These are phyloP conservation scores for Croton laevigatus DNA, from an alignment of 441 rosid genomes.

Conservation along the genomic window DNA sequence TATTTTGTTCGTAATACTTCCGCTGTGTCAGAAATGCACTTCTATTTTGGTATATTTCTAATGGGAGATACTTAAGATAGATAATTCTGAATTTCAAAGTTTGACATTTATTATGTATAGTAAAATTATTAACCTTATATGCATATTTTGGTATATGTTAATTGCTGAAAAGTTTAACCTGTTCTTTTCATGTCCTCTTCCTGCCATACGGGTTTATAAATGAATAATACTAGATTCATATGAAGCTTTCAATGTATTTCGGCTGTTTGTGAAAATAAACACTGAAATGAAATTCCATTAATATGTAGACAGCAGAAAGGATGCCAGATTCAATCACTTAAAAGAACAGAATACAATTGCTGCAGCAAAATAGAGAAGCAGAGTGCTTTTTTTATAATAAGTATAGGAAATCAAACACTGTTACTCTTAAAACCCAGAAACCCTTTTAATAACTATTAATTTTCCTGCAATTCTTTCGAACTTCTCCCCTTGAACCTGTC, in stretches of 20 bases:
- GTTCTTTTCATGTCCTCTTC: too few species aligned
- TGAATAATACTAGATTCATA: neutral
- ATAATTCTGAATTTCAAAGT: too few species aligned
- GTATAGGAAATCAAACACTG: slow-evolving; percentile 11
- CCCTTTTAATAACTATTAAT: slow-evolving; percentile 41
- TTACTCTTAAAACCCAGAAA: neutral
- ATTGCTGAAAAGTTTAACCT: too few species aligned
- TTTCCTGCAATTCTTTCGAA: slow-evolving; percentile 76
- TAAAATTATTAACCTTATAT: too few species aligned
- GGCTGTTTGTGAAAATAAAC: neutral
- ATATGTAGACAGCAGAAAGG: neutral
- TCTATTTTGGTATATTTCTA: too few species aligned
- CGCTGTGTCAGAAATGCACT: too few species aligned
- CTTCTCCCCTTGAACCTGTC: slow-evolving; percentile 72
- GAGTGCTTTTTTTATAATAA: neutral
- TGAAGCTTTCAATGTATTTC: neutral
- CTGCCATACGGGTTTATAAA: too few species aligned
- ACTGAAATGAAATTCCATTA: neutral
- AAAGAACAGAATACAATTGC: neutral
- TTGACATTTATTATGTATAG: too few species aligned
- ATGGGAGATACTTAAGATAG: too few species aligned
- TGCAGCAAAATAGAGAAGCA: slow-evolving; percentile 3
- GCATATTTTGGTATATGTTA: too few species aligned
- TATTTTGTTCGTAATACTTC: too few species aligned
- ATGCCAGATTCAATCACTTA: neutral